These are phyloP conservation scores for Lathyrus oleraceus DNA, from an alignment of 306 rosid genomes.

Conservation along the genomic window DNA sequence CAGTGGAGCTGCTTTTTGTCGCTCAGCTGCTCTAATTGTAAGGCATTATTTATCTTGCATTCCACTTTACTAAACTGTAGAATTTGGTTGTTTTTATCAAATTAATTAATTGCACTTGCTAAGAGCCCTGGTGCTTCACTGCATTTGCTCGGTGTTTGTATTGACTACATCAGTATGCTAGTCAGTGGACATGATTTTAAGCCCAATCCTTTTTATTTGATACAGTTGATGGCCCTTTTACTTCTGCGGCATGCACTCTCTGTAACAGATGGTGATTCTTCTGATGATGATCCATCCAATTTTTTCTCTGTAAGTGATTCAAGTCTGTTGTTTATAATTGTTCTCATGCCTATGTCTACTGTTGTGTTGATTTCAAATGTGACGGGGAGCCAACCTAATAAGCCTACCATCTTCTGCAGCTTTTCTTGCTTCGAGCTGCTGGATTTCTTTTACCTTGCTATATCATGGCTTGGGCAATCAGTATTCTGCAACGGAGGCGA, in stretches of 20 bases:
- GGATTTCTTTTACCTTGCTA: constrained; percentile 98
- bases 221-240: constrained; percentile 89
- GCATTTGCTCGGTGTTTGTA: background rate
- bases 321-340: background rate
- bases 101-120: constrained; percentile 2
- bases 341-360: constrained; percentile 9
- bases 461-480: constrained; percentile 98
- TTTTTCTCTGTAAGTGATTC: constrained; percentile 69
- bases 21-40: constrained; percentile 95
- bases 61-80: background rate
- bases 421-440: constrained; percentile 93
- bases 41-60: constrained; percentile 31
- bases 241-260: constrained; percentile 83
- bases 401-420: constrained; percentile 49
- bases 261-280: constrained; percentile 59
- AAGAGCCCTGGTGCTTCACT: background rate
- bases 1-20: constrained; percentile 93
- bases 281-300: constrained; percentile 67
- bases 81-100: background rate
- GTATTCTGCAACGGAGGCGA: constrained; percentile 90
- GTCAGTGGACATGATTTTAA: constrained; percentile 17
- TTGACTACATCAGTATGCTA: background rate
- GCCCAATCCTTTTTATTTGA: constrained; percentile 27
- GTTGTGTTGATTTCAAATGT: background rate
- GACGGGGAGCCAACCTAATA: constrained; percentile 22